Conservation (phyloP, 495 filamentous ascomycete genomes). For the Astrothelium macrocarpum region DNA sequence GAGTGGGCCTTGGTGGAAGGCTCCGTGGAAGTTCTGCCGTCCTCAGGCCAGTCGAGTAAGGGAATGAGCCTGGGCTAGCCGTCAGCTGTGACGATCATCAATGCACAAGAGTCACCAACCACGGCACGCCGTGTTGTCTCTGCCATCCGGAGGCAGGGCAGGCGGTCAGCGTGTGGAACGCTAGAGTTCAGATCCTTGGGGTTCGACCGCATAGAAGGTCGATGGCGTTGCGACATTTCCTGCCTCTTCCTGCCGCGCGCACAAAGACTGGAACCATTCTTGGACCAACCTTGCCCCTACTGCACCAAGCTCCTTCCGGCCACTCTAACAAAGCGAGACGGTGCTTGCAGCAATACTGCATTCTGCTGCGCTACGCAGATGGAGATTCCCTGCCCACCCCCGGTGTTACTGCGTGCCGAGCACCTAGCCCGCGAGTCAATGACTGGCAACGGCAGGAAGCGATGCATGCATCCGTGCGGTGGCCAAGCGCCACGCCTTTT, state of each 20-base stretch:
- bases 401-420: constrained; percentile 4
- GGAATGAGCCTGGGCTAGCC: constrained; percentile 4
- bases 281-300: not conserved
- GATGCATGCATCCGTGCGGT: constrained; percentile 4
- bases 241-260: constrained; percentile 2
- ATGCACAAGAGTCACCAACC: constrained; percentile 2
- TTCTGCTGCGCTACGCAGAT: constrained; percentile 2
- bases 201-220: constrained; percentile 3
- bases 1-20: constrained; percentile 3
- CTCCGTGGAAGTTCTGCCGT: constrained; percentile 3
- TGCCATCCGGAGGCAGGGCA: constrained; percentile 2
- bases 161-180: constrained; percentile 3
- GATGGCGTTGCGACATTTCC: constrained; percentile 4
- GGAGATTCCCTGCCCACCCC: not conserved
- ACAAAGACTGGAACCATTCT: not conserved
- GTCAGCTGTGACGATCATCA: constrained; percentile 2
- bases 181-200: constrained; percentile 1
- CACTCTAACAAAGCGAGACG: constrained; percentile 1
- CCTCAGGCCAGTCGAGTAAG: not conserved
- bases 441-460: constrained; percentile 3
- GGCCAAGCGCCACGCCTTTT: constrained; percentile 1
- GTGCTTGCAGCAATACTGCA: constrained; percentile 2
- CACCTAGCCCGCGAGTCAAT: not conserved
- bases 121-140: constrained; percentile 2
- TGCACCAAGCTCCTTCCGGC: not conserved